Conservation (phyloP, 768 basidiomycete genomes). For the Tricholoma hemisulphureum region DNA sequence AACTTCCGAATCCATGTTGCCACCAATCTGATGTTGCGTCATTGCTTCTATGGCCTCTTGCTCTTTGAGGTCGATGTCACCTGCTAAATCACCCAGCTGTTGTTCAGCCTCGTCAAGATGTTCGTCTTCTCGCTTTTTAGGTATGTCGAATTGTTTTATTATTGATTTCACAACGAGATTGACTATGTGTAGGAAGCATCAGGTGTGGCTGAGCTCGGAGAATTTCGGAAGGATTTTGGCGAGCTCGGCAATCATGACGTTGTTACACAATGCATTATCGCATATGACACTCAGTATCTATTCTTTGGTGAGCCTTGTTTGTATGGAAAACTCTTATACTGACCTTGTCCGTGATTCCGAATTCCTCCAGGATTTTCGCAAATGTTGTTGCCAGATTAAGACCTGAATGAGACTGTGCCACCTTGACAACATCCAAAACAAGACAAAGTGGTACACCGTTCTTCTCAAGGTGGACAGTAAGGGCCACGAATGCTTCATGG, state of each 20-base stretch:
- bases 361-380: constrained; percentile 3
- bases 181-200: constrained; percentile 11
- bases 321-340: background rate
- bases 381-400: constrained; percentile 3
- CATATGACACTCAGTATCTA: constrained; percentile 8
- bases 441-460: background rate
- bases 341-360: constrained; percentile 5
- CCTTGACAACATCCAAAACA: constrained; percentile 10
- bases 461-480: constrained; percentile 2
- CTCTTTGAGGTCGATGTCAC: background rate
- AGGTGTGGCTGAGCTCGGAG: background rate
- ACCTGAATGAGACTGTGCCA: constrained; percentile 9
- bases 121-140: background rate
- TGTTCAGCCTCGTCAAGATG: background rate
- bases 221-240: background rate
- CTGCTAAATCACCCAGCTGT: too few species aligned
- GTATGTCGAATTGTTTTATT: too few species aligned
- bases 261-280: too few species aligned
- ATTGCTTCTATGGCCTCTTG: background rate
- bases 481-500: constrained; percentile 6
- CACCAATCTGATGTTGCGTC: background rate
- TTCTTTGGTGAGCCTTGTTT: background rate
- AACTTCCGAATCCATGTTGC: background rate
- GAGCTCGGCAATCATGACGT: background rate
- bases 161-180: constrained; percentile 9